Evolutionary conservation across 2,329 filamentous ascomycete species (phyloP).

Genomic region (Septoria linicola): DNA sequence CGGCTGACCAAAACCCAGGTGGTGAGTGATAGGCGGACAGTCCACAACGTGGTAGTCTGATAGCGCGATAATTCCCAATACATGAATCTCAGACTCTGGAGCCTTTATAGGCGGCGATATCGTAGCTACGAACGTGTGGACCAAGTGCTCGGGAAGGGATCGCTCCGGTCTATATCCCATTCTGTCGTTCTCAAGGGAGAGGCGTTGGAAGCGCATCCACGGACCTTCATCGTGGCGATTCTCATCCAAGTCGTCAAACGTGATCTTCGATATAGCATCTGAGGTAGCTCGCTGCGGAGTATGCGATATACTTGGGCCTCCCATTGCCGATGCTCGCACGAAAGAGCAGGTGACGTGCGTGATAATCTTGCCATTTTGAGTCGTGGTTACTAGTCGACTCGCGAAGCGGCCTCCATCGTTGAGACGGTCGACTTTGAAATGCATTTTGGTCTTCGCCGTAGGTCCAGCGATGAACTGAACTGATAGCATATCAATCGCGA

Average conservation of each 20-base stretch:
- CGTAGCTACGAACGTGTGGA: slow-evolving; percentile 18
- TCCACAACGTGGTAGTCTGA: slow-evolving; percentile 25
- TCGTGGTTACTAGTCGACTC: slow-evolving; percentile 13
- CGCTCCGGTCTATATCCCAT: neutral
- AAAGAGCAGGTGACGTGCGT: slow-evolving; percentile 22
- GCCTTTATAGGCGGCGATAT: slow-evolving; percentile 12
- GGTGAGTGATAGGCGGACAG: slow-evolving; percentile 19
- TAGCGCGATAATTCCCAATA: slow-evolving; percentile 19
- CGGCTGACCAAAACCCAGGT: slow-evolving; percentile 9
- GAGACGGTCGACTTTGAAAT: slow-evolving; percentile 13
- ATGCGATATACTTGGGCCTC: slow-evolving; percentile 20
- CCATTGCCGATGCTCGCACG: slow-evolving; percentile 15
- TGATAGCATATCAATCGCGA: slow-evolving; percentile 18
- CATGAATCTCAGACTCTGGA: slow-evolving; percentile 6
- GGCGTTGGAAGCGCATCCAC: slow-evolving; percentile 22
- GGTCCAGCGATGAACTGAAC: slow-evolving; percentile 12
- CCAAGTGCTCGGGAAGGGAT: slow-evolving; percentile 8
- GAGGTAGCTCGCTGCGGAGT: slow-evolving; percentile 9
- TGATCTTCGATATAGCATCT: slow-evolving; percentile 11
- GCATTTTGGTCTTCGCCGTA: slow-evolving; percentile 1
- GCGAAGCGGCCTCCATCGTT: slow-evolving; percentile 20
- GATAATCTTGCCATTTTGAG: slow-evolving; percentile 13
- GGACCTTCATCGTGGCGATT: slow-evolving; percentile 13
- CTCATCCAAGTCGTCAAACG: slow-evolving; percentile 21
- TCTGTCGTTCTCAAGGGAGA: slow-evolving; percentile 11